Base-by-base conservation (phyloP, 768 basidiomycete genomes). In the Boletus sp. region DNA sequence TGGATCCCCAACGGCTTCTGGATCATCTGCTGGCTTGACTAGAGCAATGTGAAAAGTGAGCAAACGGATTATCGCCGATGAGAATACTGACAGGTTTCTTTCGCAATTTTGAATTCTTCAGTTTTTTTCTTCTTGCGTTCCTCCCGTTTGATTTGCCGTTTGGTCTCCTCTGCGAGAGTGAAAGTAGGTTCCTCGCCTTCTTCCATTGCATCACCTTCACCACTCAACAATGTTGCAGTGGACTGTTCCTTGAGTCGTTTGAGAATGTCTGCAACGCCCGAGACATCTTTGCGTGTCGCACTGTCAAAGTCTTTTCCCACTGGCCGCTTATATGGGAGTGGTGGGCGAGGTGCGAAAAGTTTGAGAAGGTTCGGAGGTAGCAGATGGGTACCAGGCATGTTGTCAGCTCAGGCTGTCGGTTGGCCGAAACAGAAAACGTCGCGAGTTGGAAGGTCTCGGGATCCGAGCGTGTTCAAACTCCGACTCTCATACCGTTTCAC, bases 351-450 rank as follows among this genome's bases (percentile, higher is more conserved):
- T 0, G 93, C 89, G 72, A 98, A 99, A 63, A 98, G 88, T 71
- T 96, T 94, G 72, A 98, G 86, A 51, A 99, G 84, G 75, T 98
- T 97, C 4, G 94, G 94, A 4, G 96, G 96, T 24, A 99, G 83
- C 24, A 95, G 80, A 75, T 95, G 92, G 4, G 92, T 94, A 47
- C 89, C 90, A 10, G 79, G 80, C 79, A 80, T 80, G 8, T 42
- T 54, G 68, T 58, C 54, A 32, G 59, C 52, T 30, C 49, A 17
- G 39, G n/a, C 33, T 39, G 39, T 47, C 36, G 12, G 50, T 30
- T 36, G 56, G 18, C 56, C 24, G 51, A 50, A 39, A 47, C 41
- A 54, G 60, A 68, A 53, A n/a, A 37, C 36, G 47, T 47, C n/a
- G 45, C 15, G 42, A 33, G 45, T 30, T 47, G 50, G 33, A 50